Base-by-base conservation (phyloP, 1,139 yeast genomes). In the Candida dubliniensis region DNA sequence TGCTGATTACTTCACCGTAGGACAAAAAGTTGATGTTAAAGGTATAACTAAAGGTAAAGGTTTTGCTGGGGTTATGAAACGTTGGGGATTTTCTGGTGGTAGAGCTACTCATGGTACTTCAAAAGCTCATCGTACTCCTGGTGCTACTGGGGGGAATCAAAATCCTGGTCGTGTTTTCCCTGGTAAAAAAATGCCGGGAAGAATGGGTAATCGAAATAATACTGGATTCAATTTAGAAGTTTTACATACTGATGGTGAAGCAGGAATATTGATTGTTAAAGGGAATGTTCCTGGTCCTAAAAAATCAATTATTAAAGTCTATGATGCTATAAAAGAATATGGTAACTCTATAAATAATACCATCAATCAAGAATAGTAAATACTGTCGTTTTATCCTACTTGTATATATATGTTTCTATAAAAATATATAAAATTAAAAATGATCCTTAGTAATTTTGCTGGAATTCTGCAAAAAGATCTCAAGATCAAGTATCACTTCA, bases 161-260 rank as follows among this genome's bases (percentile, higher is more conserved):
- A 86, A 86, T 51, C 99, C 99, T 3, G 98, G 96, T 60, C 85
- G 99, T 73, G 90, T 90, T 44, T 75, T 90, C 51, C 98, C 98
- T 12, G 98, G 97, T 32, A 91, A 89, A 74, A 93, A 90, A 69
- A 91, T 95, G 98, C 96, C 99, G 29, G 99, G 99, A 53, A 87
- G 88, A 67, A 86, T 91, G 95, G 99, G 99, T 53, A 82, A 79
- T 49, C 74, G 79, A 47, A 76, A 74, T 55, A 79, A 81, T 52
- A 93, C 99, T 4, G 80, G 82, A 31, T 87, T 82, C 61, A 90
- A 90, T 64, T 75, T 83, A 35, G 77, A 83, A 62, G 86, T 95
- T 18, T 72, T 93, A 60, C 86, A 86, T 60, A 84, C 84, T 13
- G 91, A 88, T 61, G 88, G 84, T 39, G 90, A 79, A 42, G 81